Base-by-base conservation (phyloP, 352 stramenopile species). In the Globisporangium radiosum region DNA sequence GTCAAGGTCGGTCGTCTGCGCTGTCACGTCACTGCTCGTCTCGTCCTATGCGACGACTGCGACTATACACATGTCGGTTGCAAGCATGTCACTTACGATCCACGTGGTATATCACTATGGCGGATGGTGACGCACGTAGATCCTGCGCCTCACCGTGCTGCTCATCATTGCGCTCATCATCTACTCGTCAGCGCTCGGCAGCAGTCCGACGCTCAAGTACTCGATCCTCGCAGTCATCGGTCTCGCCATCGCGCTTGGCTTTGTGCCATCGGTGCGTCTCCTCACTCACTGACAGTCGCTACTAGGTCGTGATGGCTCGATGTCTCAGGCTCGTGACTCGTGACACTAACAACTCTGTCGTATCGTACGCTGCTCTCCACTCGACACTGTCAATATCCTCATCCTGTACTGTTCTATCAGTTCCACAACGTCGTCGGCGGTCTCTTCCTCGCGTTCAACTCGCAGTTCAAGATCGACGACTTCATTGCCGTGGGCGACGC, bases 401-500 rank as follows among this genome's bases (percentile, higher is more conserved):
- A 13, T 45, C 4, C 6, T 56, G 17, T 13, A 3, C 13, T 40
- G 19, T 14, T 33, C 36, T 33, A 15, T 5, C 42, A 84, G 56
- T 92, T 89, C 56, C 86, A 95, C 71, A 95, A 94, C 51, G 86
- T 92, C 6, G 75, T 95, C 25, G 86, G 86, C 19, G 86, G 86
- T 25, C 71, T 95, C 54, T 92, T 92, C 54, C 66, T 95, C 42
- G 86, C 85, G n/a, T 92, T 95, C 71, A 95, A 95, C 65, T 83
- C 81, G 37, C 86, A 92, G 63, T 94, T 92, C 59, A 91, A 88
- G 66, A 87, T 95, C 52, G 86, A 92, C 52, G 81, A 95, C 56
- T 95, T 91, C 56, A 92, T 95, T 65, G 62, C 87, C 52, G 81
- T 94, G 33, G 81, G 81, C 50, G 68, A 85, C 47, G 77, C 81